phyloP scores from a whole-genome alignment of 768 basidiomycete genomes.

The Suillus alpinus region DNA sequence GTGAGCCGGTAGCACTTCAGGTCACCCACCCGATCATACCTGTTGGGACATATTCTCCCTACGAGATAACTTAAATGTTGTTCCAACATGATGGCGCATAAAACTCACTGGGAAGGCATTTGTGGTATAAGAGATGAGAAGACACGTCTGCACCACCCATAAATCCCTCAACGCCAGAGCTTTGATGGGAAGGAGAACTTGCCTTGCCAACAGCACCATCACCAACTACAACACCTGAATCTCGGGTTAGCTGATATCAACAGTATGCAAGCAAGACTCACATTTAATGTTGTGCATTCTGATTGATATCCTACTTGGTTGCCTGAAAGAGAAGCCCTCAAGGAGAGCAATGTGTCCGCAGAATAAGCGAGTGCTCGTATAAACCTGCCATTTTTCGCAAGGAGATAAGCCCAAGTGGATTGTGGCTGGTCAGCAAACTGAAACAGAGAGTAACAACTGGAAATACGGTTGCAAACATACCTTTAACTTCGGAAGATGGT shows the following conservation, averaged over 20 bases:
- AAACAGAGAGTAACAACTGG: neutral
- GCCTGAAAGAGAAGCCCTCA: constrained; percentile 2
- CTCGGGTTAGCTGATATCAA: constrained; percentile 30
- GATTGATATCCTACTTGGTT: constrained; percentile 10
- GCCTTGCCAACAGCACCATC: constrained; percentile 99
- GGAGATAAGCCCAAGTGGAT: constrained; percentile 2
- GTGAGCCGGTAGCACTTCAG: constrained; percentile 12
- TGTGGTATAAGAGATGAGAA: constrained; percentile 99
- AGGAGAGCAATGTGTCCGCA: constrained; percentile 4
- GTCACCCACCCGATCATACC: constrained; percentile 43
- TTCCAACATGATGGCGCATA: constrained; percentile 6
- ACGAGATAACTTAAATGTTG: constrained; percentile 15
- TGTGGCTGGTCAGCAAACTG: constrained; percentile 1
- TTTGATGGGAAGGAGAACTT: constrained; percentile 25
- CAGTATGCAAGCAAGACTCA: constrained; percentile 34
- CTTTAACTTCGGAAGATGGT: neutral
- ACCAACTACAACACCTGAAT: constrained; percentile 91
- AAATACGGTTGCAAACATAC: neutral
- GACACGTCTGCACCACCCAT: constrained; percentile 73
- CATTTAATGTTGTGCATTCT: constrained; percentile 92
- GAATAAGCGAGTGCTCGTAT: constrained; percentile 16
- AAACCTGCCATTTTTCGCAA: constrained; percentile 11
- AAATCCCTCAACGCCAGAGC: constrained; percentile 2
- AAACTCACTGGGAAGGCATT: constrained; percentile 88
- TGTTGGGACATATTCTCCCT: constrained; percentile 98